Evolutionary conservation across 2,329 filamentous ascomycete genomes (phyloP).

Genomic region (Macrophomina pseudophaseolina): DNA sequence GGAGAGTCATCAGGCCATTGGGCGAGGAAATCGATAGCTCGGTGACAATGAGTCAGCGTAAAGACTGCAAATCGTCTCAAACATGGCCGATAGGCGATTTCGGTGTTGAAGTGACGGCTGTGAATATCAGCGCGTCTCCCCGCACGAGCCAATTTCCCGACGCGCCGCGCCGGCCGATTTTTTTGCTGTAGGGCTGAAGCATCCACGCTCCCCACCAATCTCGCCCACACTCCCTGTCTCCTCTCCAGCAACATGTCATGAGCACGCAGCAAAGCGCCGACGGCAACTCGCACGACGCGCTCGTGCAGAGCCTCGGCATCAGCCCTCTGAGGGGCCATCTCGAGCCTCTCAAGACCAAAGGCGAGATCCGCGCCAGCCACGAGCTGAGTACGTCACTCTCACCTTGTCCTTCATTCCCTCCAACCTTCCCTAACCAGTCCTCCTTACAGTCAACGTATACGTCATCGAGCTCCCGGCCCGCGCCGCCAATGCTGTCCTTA

Average conservation of each 20-base stretch:
- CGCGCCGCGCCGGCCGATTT: not conserved
- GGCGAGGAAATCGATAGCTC: too few relatives aligned
- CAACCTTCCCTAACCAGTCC: not conserved
- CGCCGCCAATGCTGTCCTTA: slow-evolving; percentile 72
- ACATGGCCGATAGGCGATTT: too few relatives aligned
- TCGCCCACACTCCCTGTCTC: not conserved
- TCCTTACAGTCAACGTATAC: slow-evolving; percentile 65
- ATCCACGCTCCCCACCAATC: slow-evolving; percentile 7
- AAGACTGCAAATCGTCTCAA: too few relatives aligned
- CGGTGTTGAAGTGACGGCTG: not conserved
- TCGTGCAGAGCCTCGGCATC: slow-evolving; percentile 20
- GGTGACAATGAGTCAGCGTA: too few relatives aligned
- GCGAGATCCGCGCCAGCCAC: slow-evolving; percentile 54
- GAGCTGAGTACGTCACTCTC: slow-evolving; percentile 44
- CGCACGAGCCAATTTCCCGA: not conserved
- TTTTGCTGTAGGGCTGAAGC: slow-evolving; percentile 19
- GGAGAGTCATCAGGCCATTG: too few relatives aligned
- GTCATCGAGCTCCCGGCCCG: slow-evolving; percentile 75
- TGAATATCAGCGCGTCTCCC: not conserved
- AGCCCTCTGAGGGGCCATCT: slow-evolving; percentile 32
- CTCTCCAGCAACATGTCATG: slow-evolving; percentile 26
- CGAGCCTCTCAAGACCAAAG: slow-evolving; percentile 54
- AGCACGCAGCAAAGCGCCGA: slow-evolving; percentile 18
- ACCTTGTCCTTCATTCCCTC: not conserved
- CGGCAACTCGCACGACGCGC: not conserved